Evolutionary conservation across 2,329 filamentous ascomycete genomes (phyloP).

Genomic region (Fusarium nelsonii): DNA sequence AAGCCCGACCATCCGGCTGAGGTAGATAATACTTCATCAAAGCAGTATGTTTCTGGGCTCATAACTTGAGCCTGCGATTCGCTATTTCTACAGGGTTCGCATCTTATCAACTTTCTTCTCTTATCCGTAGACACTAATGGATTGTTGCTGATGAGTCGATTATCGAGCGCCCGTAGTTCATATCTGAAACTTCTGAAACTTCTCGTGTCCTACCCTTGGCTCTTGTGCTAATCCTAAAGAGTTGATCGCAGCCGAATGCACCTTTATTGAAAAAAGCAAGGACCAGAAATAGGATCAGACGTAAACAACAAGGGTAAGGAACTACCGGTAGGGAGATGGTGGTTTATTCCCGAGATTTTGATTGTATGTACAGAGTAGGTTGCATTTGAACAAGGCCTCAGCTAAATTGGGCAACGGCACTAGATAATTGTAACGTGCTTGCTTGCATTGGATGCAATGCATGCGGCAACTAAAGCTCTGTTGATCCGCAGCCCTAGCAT

Average conservation of each 20-base stretch:
- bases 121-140: not conserved
- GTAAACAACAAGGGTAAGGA: not conserved
- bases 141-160: not conserved
- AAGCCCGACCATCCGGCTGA: constrained; percentile 5
- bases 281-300: not conserved
- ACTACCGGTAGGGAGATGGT: not conserved
- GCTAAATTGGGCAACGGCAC: constrained; percentile 4
- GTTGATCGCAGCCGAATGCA: constrained; percentile 6
- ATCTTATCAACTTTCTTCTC: constrained; percentile 12
- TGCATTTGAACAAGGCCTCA: constrained; percentile 11
- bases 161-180: not conserved
- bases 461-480: constrained; percentile 15
- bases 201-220: constrained; percentile 1
- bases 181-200: constrained; percentile 4
- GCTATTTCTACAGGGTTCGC: not conserved
- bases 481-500: not conserved
- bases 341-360: constrained; percentile 1
- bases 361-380: no score
- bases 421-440: constrained; percentile 16
- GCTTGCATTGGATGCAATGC: not conserved
- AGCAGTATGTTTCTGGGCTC: no score
- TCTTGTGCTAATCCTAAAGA: constrained; percentile 11
- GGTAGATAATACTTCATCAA: not conserved
- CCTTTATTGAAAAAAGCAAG: constrained; percentile 3
- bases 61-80: not conserved